Base-by-base conservation (phyloP, 163 green algal genomes). In the Chloromonas sp. region DNA sequence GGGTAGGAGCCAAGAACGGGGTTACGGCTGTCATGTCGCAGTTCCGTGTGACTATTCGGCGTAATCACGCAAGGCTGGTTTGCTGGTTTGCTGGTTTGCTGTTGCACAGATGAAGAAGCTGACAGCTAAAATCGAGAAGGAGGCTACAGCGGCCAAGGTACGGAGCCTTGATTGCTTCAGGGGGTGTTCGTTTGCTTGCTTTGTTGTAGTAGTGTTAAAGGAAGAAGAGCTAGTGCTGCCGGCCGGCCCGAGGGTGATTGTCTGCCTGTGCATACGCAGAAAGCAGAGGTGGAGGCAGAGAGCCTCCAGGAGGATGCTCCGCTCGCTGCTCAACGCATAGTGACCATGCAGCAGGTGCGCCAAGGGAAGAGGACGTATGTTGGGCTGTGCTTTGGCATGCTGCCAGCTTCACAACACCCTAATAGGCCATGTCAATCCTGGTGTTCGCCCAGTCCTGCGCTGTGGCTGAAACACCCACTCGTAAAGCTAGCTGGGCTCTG, bases 261-360 rank as follows among this genome's bases (percentile, higher is more conserved):
- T 5, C 66, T 74, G 66, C 66, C 11, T 11, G 66, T 15, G 5
- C 5, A 11, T 15, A 11, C 66, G 66, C 66, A 74, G 66, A 74
- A 74, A 11, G 66, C 66, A 5, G 89, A 92, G 61, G 84, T 74
- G 60, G 88, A 94, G 85, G 82, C 86, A 0, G 74, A 58, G 2
- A 85, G 81, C 59, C 84, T 89, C 71, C 79, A 91, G 78, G 79
- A 58, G 1, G 88, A 93, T 79, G 81, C 66, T 3, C 81, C 66
- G 5, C 5, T 5, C 66, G 66, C 66, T 74, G 66, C 66, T 5
- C 66, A 74, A 11, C 5, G 5, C 5, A 5, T 74, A 5, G 66
- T 11, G 5, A 74, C 5, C 5, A 74, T 74, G 66, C 66, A 57
- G 79, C 79, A 83, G 60, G 79, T 83, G 36, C 3, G 60, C 79